These are phyloP conservation scores for Penicillium concentricum DNA, from an alignment of 2,329 filamentous ascomycete genomes.

Conservation along the genomic window DNA sequence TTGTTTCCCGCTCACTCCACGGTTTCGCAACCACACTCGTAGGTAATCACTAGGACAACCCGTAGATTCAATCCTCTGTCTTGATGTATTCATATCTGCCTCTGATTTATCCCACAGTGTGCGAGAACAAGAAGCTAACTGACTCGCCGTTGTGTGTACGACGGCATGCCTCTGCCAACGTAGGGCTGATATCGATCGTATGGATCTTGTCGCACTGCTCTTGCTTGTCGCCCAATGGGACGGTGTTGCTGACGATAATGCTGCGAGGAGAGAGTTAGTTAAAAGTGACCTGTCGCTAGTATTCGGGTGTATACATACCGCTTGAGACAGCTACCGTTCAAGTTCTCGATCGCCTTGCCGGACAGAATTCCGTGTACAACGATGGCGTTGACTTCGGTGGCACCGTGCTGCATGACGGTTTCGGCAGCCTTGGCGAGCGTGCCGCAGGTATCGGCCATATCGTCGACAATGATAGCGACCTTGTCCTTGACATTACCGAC, in stretches of 20 bases:
- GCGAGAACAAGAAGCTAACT: constrained; percentile 52
- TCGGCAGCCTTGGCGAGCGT: constrained; percentile 85
- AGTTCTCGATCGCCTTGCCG: constrained; percentile 80
- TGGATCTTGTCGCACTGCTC: constrained; percentile 75
- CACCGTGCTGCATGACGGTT: constrained; percentile 82
- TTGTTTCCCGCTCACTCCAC: constrained; percentile 22
- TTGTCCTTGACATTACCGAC: constrained; percentile 90
- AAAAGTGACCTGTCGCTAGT: neutral
- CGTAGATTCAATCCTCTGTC: constrained; percentile 3
- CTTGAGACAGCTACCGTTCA: constrained; percentile 73
- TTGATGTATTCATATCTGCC: constrained; percentile 4
- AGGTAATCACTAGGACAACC: constrained; percentile 1
- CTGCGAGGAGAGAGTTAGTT: constrained; percentile 42
- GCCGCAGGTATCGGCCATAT: constrained; percentile 96
- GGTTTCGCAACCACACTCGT: constrained; percentile 17
- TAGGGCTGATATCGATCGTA: constrained; percentile 89
- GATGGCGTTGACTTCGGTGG: constrained; percentile 85
- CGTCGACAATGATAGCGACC: constrained; percentile 92
- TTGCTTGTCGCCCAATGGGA: constrained; percentile 77
- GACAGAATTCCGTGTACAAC: constrained; percentile 92
- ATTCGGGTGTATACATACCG: constrained; percentile 3
- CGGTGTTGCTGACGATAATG: constrained; percentile 88
- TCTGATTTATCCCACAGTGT: constrained; percentile 42
- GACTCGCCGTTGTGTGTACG: constrained; percentile 54
- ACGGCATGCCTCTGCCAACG: constrained; percentile 53